Percentiles rank a stretch among this genome's conserved stretches.
These are phyloP conservation scores for Cladorrhinum samala DNA, from an alignment of 495 filamentous ascomycete genomes.

Conservation along the genomic window DNA sequence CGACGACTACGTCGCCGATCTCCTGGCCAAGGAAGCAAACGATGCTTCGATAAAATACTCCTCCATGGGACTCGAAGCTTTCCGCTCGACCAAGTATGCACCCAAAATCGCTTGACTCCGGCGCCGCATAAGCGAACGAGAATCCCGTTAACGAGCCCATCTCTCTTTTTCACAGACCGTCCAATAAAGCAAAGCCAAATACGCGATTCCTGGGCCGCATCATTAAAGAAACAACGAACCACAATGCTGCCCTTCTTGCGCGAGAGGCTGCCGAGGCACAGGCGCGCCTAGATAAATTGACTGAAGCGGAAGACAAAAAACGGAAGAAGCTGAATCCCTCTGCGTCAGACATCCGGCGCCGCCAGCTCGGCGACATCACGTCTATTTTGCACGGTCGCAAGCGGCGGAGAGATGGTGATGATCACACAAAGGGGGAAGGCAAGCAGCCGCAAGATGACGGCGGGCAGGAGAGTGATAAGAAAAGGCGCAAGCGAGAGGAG, in stretches of 20 bases:
- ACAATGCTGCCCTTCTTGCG: slow-evolving; percentile 80
- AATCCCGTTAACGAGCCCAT: slow-evolving; percentile 7
- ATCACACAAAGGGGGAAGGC: slow-evolving; percentile 18
- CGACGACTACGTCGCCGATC: slow-evolving; percentile 69
- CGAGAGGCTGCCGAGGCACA: slow-evolving; percentile 65
- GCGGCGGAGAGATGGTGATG: slow-evolving; percentile 10
- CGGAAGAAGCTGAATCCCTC: slow-evolving; percentile 33
- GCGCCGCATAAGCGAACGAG: background rate
- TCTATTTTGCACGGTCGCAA: slow-evolving; percentile 43
- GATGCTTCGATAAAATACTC: slow-evolving; percentile 65
- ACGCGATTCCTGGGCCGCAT: slow-evolving; percentile 84
- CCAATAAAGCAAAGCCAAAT: slow-evolving; percentile 80
- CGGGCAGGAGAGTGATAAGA: background rate
- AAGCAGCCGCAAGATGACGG: background rate
- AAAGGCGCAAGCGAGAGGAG: background rate
- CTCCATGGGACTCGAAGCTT: slow-evolving; percentile 63
- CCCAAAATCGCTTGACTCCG: background rate
- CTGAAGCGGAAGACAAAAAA: slow-evolving; percentile 35
- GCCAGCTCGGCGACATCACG: slow-evolving; percentile 49
- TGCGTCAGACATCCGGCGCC: slow-evolving; percentile 39
- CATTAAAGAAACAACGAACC: slow-evolving; percentile 78
- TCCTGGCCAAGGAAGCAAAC: slow-evolving; percentile 68
- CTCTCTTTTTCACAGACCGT: slow-evolving; percentile 40
- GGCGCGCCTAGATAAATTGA: slow-evolving; percentile 39
- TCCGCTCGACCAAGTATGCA: slow-evolving; percentile 57